Percentiles rank a stretch among this genome's conserved stretches.
Conservation (phyloP, 2,329 filamentous ascomycete species). For the Trichocomaceae sp. region DNA sequence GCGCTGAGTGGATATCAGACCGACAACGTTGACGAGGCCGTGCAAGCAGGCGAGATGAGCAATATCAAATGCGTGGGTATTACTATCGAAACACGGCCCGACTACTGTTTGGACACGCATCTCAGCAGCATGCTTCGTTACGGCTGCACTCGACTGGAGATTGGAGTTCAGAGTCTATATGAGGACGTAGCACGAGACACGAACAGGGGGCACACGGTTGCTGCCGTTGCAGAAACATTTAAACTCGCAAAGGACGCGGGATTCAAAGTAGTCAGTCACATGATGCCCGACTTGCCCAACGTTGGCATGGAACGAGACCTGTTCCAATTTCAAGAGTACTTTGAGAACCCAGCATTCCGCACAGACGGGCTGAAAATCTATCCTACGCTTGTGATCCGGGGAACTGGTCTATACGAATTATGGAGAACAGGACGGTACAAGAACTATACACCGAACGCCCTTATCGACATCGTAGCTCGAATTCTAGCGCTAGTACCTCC, state of each 20-base stretch:
- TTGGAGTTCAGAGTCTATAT: constrained; percentile 94
- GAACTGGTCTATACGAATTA: constrained; percentile 91
- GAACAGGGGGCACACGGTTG: constrained; percentile 92
- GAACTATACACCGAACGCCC: constrained; percentile 95
- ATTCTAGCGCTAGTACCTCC: constrained; percentile 91
- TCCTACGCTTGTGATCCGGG: constrained; percentile 91
- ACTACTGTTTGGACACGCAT: constrained; percentile 95
- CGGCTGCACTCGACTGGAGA: constrained; percentile 87
- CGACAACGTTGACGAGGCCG: constrained; percentile 88
- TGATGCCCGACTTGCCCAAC: constrained; percentile 99
- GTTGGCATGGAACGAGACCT: constrained; percentile 97
- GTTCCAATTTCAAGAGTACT: constrained; percentile 96
- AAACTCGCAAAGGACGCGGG: constrained; percentile 95
- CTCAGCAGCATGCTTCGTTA: constrained; percentile 95
- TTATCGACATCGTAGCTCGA: constrained; percentile 93
- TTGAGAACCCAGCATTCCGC: constrained; percentile 90
- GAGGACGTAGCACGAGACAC: constrained; percentile 98
- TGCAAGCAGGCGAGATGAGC: constrained; percentile 90
- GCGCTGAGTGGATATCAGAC: constrained; percentile 94
- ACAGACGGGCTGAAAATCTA: constrained; percentile 98
- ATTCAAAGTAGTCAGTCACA: constrained; percentile 98
- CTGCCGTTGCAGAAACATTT: constrained; percentile 92
- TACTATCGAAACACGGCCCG: constrained; percentile 93
- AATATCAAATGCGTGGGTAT: constrained; percentile 97
- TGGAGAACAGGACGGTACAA: constrained; percentile 97